Conservation (phyloP, 306 rosid genomes). For the barrel medic (Medicago truncatula) region MtrunA17r5.0-ANR NC_053049.1:17825501-17826000, state of each 20-base stretch:
- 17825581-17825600: too few species aligned
- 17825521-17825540: too few species aligned
- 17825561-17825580: too few species aligned
- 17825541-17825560: too few species aligned
- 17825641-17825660: neutral
- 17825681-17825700: neutral
- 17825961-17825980: conserved; percentile 45
- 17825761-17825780: neutral
- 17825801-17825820: neutral
- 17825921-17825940: conserved; percentile 13
- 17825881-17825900: conserved; percentile 6
- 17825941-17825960: conserved; percentile 64
- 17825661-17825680: conserved; percentile 7
- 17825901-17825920: conserved; percentile 30
- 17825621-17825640: too few species aligned
- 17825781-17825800: neutral
- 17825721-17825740: conserved; percentile 21
- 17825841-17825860: conserved; percentile 81
- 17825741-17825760: neutral
- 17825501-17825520: too few species aligned
- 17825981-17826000: conserved; percentile 52
- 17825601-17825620: too few species aligned
- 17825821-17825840: neutral
- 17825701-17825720: conserved; percentile 3
- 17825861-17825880: conserved; percentile 54